Evolutionary conservation across 768 basidiomycete genomes (phyloP).

Genomic region (Suillus ampliporus): DNA sequence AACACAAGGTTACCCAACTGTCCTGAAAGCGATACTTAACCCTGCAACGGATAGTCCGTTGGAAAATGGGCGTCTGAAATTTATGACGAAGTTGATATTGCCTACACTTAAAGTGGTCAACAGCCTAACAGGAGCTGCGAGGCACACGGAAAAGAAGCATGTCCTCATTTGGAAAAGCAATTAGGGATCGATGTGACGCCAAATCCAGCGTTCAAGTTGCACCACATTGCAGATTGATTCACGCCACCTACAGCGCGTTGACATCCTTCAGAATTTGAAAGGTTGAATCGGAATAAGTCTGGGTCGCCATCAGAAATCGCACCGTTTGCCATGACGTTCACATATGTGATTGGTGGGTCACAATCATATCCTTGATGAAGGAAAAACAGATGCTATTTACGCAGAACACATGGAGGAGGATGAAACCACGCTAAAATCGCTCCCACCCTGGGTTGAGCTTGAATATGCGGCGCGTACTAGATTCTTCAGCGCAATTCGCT

Average conservation of each 20-base stretch:
- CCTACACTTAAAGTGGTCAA: no score
- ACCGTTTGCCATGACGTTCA: conserved; percentile 45
- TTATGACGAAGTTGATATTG: no score
- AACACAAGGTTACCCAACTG: background rate
- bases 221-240: background rate
- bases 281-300: background rate
- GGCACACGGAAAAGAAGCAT: conserved; percentile 27
- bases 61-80: background rate
- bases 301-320: background rate
- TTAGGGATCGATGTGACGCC: conserved; percentile 10
- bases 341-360: conserved; percentile 62
- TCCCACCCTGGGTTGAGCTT: conserved; percentile 90
- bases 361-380: background rate
- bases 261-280: conserved; percentile 2
- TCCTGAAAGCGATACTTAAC: background rate
- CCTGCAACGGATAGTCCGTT: background rate
- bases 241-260: background rate
- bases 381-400: conserved; percentile 1
- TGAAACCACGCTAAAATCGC: conserved; percentile 68
- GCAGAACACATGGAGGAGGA: conserved; percentile 97
- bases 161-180: conserved; percentile 17
- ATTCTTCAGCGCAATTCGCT: conserved; percentile 7
- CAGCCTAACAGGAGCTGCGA: no score
- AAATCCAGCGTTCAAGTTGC: background rate
- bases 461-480: conserved; percentile 77